phyloP scores from a whole-genome alignment of 495 filamentous ascomycete species.

The Neurospora pannonica region DNA sequence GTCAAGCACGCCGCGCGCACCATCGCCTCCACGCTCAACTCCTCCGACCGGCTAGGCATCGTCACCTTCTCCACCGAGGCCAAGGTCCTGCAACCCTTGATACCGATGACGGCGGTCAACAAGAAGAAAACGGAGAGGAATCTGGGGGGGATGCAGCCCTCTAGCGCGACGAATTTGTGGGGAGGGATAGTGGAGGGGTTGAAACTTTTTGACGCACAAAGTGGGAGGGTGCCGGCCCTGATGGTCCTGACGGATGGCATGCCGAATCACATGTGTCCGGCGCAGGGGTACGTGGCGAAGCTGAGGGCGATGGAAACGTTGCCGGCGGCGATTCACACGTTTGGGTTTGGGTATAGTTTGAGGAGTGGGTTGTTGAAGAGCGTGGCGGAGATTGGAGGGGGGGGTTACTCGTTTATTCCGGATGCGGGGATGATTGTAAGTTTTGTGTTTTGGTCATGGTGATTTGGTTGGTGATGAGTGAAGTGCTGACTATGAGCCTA shows the following conservation, averaged over 20 bases:
- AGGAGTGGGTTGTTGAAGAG: conserved; percentile 35
- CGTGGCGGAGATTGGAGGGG: conserved; percentile 32
- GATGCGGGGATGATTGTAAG: conserved; percentile 40
- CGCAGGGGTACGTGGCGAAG: conserved; percentile 28
- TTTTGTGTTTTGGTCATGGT: background rate
- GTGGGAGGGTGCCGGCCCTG: conserved; percentile 24
- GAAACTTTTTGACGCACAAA: conserved; percentile 18
- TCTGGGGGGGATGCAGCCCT: conserved; percentile 23
- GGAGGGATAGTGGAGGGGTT: conserved; percentile 28
- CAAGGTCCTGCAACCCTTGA: conserved; percentile 27
- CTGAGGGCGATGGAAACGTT: conserved; percentile 23
- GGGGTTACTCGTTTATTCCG: conserved; percentile 39
- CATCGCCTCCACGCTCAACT: conserved; percentile 32
- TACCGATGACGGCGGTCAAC: conserved; percentile 22
- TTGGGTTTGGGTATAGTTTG: conserved; percentile 36
- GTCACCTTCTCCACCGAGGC: conserved; percentile 29
- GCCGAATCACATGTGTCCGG: conserved; percentile 32
- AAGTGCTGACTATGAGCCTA: background rate
- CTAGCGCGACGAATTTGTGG: conserved; percentile 33
- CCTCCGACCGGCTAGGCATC: conserved; percentile 34
- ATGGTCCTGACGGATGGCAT: conserved; percentile 40
- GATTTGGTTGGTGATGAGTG: background rate
- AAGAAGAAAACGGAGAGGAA: conserved; percentile 20
- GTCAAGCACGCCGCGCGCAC: conserved; percentile 37
- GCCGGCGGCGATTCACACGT: conserved; percentile 35